Base-by-base conservation (phyloP, 1,284 basidiomycete species). In the Laetiporus sulphureus region DNA sequence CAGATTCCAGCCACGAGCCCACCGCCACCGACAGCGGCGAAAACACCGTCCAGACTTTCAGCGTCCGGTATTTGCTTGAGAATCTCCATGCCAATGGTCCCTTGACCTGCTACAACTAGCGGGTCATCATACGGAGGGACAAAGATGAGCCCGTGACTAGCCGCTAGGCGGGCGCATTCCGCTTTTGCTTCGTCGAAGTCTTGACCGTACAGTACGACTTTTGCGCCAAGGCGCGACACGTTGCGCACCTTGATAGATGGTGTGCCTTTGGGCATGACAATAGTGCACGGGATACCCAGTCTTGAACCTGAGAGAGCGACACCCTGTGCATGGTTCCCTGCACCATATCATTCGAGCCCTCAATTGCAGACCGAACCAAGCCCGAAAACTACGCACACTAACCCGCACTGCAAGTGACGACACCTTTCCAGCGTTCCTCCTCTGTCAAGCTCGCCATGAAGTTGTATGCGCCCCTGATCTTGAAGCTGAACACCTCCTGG, bases 111-210 rank as follows among this genome's bases (percentile, higher is more conserved):
- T 51, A 99, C 93, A 54, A 99, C 86, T 46, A 92, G 77, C 1
- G 96, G 96, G 53, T 99, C 90, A 59, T 99, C 96, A 60, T 96
- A 99, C 0, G 96, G 96, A 0, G 96, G 96, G 20, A 99, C 91
- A 56, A 97, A 93, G 8, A 84, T 77, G 40, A 99, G 75, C 0
- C 85, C 85, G 54, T 95, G 80, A 4, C 70, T 66, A 8, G 72
- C 62, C 15, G 90, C 89, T 24, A 98, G 78, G 16, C 93, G 80
- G 1, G 84, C 80, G 60, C 95, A 99, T 64, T 99, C 96, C 7
- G 76, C 76, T 64, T 99, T 99, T 27, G 96, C 95, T 57, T 86
- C 95, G 65, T 99, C 95, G 59, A 99, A 99, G 67, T 99, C 95
- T 21, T 65, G 61, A 4, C 96, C 96, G 61, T 94, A 84, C 13